These are phyloP conservation scores for Quercus tomentella DNA, from an alignment of 331 rosid species.

Conservation along the genomic window DNA sequence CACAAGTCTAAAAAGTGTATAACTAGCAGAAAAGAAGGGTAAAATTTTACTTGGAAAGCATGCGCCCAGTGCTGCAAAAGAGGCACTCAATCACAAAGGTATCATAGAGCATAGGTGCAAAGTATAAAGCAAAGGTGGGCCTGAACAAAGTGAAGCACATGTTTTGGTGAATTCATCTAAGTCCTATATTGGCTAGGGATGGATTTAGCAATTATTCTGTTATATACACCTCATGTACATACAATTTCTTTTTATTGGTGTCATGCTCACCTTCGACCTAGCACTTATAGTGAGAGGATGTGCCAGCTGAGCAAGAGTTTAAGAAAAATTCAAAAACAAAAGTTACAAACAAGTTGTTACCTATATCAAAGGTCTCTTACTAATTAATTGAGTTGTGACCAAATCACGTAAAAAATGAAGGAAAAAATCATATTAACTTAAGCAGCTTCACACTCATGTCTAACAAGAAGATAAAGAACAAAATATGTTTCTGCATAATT, in stretches of 20 bases:
- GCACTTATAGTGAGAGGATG: too few species aligned
- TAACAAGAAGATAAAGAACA: not conserved
- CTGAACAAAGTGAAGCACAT: not conserved
- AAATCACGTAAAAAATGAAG: not conserved
- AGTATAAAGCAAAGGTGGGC: not conserved
- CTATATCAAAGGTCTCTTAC: not conserved
- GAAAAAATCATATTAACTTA: not conserved
- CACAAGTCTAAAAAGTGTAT: not conserved
- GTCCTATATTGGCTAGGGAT: not conserved
- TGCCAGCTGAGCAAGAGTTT: too few species aligned
- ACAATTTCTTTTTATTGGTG: not conserved
- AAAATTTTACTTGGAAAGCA: not conserved
- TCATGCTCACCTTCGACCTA: too few species aligned
- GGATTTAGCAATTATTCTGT: not conserved
- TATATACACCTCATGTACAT: not conserved
- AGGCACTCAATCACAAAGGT: not conserved
- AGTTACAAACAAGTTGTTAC: not conserved
- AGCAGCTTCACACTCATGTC: not conserved
- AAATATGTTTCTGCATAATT: not conserved
- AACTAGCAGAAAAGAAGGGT: not conserved
- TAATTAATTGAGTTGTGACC: not conserved
- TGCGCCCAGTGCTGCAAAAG: not conserved
- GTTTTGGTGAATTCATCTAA: not conserved
- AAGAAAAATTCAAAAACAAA: not conserved
- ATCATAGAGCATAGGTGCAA: not conserved